Percentiles rank a stretch among this genome's conserved stretches.
phyloP scores from a whole-genome alignment of 2,329 filamentous ascomycete species.

The Aspergillus tubingensis region DNA sequence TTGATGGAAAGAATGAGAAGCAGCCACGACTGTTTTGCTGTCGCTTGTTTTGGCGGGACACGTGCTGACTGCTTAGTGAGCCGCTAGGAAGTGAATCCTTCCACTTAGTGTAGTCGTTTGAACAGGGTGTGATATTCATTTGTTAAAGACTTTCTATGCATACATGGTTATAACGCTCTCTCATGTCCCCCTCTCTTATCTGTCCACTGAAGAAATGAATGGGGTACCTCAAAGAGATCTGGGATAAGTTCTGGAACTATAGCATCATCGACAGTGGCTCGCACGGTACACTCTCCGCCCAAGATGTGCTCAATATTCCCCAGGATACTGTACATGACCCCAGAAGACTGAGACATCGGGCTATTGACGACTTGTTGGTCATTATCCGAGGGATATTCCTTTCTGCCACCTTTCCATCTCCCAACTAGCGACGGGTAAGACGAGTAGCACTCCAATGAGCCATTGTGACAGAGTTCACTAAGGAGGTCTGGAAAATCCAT shows the following conservation, averaged over 20 bases:
- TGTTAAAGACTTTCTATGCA: neutral
- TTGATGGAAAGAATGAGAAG: neutral
- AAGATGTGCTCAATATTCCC: neutral
- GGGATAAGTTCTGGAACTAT: neutral
- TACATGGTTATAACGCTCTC: neutral
- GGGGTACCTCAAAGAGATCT: neutral
- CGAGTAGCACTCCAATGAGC: neutral
- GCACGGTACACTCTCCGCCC: neutral
- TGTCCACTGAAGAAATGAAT: neutral
- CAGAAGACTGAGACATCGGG: neutral
- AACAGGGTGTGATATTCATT: too few species aligned
- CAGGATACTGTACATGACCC: neutral
- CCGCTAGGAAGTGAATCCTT: neutral
- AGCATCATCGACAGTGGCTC: neutral
- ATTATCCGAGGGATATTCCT: neutral
- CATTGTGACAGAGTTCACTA: neutral
- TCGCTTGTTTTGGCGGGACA: neutral
- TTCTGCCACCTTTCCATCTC: neutral
- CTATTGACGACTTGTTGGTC: neutral
- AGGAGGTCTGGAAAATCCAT: neutral
- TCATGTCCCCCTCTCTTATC: neutral
- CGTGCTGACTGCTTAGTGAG: conserved; percentile 1
- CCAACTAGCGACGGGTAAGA: neutral
- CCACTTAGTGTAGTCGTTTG: too few species aligned
- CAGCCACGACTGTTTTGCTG: neutral